Conservation (phyloP, 1,284 basidiomycete species). For the Moniliella sp. region DNA sequence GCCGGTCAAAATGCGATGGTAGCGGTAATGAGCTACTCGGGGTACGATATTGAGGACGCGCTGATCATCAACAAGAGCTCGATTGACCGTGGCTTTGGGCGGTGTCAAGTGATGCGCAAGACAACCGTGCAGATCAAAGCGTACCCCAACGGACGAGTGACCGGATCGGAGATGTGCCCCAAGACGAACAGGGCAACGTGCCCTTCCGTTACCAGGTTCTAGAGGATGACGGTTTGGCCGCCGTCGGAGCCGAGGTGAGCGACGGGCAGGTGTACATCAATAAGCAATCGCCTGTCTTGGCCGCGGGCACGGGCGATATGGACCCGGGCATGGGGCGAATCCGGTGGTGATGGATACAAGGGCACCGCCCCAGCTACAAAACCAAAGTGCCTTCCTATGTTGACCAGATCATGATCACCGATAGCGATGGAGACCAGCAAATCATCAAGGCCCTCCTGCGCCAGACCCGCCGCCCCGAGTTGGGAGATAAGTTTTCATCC, state of each 20-base stretch:
- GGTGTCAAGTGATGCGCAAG: conserved; percentile 92
- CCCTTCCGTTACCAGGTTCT: conserved; percentile 60
- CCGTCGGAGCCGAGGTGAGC: conserved; percentile 77
- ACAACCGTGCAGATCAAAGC: conserved; percentile 78
- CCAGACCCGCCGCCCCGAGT: conserved; percentile 81
- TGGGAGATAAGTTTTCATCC: conserved; percentile 96
- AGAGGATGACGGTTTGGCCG: conserved; percentile 73
- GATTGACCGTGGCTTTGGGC: conserved; percentile 83
- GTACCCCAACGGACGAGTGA: conserved; percentile 96
- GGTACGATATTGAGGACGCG: conserved; percentile 98
- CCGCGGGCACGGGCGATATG: conserved; percentile 44
- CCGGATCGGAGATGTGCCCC: conserved; percentile 72
- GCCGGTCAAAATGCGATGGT: conserved; percentile 96
- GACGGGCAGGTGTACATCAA: conserved; percentile 87
- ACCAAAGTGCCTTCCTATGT: conserved; percentile 58
- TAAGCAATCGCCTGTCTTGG: conserved; percentile 81
- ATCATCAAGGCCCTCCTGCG: conserved; percentile 94
- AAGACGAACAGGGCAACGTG: conserved; percentile 53
- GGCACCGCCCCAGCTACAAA: conserved; percentile 11
- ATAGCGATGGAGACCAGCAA: conserved; percentile 73
- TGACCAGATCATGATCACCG: conserved; percentile 91
- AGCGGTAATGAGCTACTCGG: conserved; percentile 95
- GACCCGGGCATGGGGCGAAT: conserved; percentile 13
- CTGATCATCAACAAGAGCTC: conserved; percentile 65
- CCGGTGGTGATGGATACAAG: conserved; percentile 1